Evolutionary conservation across 257 asterid genomes (phyloP), one percentile per base, ranked within the genome.

Genomic region (Coffea eugenioides): DNA sequence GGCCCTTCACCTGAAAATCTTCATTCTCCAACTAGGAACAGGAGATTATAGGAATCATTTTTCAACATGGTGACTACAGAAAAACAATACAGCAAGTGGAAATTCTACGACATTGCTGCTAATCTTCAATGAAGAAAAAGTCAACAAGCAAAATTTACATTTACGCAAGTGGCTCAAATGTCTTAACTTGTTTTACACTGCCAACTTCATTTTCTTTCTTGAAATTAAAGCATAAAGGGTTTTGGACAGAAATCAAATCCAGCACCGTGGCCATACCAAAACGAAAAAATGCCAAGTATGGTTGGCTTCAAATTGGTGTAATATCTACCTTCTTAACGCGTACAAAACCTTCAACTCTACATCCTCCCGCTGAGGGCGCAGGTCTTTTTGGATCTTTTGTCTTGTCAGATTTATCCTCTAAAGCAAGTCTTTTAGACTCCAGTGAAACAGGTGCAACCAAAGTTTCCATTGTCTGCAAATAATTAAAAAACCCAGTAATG

Each of bases 291-390:
- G n/a, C n/a, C n/a, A n/a, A n/a, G n/a, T n/a, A n/a, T 27, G 31
- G 31, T 10, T 39, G 6, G 20, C 23, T 20, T 36, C 27, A 11
- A 45, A 57, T 20, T 34, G 70, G 71, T 31, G 52, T 43, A 67
- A 62, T n/a, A 41, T 69, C 48, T 88, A 94, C 99, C 97, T 91
- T 96, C 89, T 94, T 96, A 79, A 94, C 97, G 82, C 97, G 99
- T 57, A 94, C 94, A 87, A 92, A 92, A 77, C 97, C 99, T 88
- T 96, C 99, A 85, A 96, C 67, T 87, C 97, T 89, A 82, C 99
- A 94, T 16, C 99, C 98, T 84, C 99, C 99, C 14, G 98, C 51
- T 73, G 77, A 82, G 75, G 99, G 99, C 76, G 98, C 99, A 83
- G 97, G 97, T 82, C 90, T 90, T 87, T 94, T 94, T 25, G 81